Conservation (phyloP, 2,329 filamentous ascomycete genomes). For the Venturia effusa region DNA sequence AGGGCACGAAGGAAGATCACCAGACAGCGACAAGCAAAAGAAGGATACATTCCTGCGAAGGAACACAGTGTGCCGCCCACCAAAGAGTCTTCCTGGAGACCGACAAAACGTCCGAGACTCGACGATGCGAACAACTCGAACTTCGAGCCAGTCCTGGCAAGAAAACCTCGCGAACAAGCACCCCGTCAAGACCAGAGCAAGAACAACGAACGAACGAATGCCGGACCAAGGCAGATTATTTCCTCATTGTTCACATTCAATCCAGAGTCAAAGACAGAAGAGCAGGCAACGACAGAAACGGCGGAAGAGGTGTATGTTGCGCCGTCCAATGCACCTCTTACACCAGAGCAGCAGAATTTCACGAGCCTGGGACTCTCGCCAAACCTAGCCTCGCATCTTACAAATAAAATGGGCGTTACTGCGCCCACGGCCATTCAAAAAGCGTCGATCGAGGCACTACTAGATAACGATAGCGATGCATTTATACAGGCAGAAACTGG, state of each 20-base stretch:
- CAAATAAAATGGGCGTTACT: conserved; percentile 77
- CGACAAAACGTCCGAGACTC: conserved; percentile 4
- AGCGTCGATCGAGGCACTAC: conserved; percentile 69
- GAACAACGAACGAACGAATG: conserved; percentile 18
- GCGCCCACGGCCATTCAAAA: conserved; percentile 93
- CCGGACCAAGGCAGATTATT: conserved; percentile 52
- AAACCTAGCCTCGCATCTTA: conserved; percentile 68
- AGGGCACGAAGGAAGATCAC: conserved; percentile 76
- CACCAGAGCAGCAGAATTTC: conserved; percentile 76
- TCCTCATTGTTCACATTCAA: conserved; percentile 92
- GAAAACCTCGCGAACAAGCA: background rate
- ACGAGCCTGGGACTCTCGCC: conserved; percentile 74
- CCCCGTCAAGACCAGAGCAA: background rate
- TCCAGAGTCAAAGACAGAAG: conserved; percentile 56
- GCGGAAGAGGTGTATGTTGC: conserved; percentile 42
- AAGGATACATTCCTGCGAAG: conserved; percentile 18
- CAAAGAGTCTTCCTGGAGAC: background rate
- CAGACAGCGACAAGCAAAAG: conserved; percentile 46
- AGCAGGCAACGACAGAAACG: conserved; percentile 36
- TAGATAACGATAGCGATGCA: conserved; percentile 74
- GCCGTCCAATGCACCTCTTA: conserved; percentile 83
- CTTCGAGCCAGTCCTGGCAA: background rate
- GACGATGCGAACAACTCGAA: conserved; percentile 6
- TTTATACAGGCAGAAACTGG: conserved; percentile 97
- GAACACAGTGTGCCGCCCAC: conserved; percentile 5